Percentiles rank a stretch among this genome's conserved stretches.
Conservation (phyloP, 176 grass and related monocot genomes). For the Carex myosuroides region DNA sequence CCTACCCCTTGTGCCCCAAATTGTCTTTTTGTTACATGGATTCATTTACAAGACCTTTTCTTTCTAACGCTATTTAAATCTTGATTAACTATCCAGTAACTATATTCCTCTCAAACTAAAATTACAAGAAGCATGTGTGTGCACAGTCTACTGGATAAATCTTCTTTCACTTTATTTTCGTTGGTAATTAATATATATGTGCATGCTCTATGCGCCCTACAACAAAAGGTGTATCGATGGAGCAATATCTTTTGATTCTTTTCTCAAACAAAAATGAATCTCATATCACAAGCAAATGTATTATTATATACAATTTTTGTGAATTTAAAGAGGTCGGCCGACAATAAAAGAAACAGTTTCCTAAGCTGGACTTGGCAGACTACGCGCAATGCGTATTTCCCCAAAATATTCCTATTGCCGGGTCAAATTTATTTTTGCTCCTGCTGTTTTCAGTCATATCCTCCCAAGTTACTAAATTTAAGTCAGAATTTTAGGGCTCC, state of each 20-base stretch:
- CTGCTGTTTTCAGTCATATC: background rate
- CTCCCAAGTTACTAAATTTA: background rate
- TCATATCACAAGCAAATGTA: background rate
- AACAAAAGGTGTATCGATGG: background rate
- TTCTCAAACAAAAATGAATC: background rate
- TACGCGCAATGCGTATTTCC: background rate
- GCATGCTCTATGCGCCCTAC: background rate
- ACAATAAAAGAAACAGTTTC: background rate
- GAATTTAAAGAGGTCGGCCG: background rate
- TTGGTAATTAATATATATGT: background rate
- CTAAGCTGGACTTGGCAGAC: background rate
- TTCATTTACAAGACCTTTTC: background rate
- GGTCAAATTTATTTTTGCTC: background rate
- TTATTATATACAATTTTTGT: background rate
- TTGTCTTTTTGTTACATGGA: background rate
- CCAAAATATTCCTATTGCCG: background rate
- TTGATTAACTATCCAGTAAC: background rate
- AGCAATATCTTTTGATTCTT: background rate
- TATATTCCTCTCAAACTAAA: background rate
- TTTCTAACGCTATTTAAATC: too few species aligned
- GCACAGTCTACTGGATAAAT: background rate
- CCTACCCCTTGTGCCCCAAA: too few species aligned
- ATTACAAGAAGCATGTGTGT: too few species aligned
- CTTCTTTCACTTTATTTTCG: background rate
- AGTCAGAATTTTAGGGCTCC: background rate